phyloP scores from a whole-genome alignment of 805 yeast species.

The Wickerhamomyces ciferrii region DNA sequence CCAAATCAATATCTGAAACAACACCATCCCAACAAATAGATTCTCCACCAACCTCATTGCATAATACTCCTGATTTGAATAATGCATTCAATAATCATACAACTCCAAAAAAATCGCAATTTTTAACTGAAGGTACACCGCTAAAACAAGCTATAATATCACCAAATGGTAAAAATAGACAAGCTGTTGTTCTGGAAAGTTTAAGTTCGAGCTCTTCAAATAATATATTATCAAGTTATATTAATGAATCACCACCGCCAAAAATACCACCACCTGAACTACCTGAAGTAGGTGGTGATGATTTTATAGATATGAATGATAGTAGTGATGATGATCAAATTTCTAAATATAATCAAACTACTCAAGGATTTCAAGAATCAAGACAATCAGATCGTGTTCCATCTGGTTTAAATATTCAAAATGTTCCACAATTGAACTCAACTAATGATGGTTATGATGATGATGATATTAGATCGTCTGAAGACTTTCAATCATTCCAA shows the following conservation, averaged over 20 bases:
- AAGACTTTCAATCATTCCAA: background rate
- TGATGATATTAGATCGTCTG: background rate
- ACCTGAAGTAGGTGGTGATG: slow-evolving; percentile 15
- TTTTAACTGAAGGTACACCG: background rate
- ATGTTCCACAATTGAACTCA: slow-evolving; percentile 1
- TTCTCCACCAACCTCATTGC: background rate
- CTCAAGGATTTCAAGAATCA: slow-evolving; percentile 13
- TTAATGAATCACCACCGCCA: slow-evolving; percentile 18
- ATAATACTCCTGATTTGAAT: background rate
- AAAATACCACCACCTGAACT: slow-evolving; percentile 10
- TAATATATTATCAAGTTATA: slow-evolving; percentile 18
- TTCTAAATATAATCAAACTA: slow-evolving; percentile 7
- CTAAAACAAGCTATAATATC: slow-evolving; percentile 3
- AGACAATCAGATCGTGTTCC: slow-evolving; percentile 17
- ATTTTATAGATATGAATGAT: slow-evolving; percentile 13
- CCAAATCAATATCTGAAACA: background rate
- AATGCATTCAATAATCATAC: background rate
- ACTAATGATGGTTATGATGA: background rate
- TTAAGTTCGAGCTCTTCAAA: slow-evolving; percentile 17
- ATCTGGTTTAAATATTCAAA: slow-evolving; percentile 17
- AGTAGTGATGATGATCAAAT: slow-evolving; percentile 5
- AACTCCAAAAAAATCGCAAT: slow-evolving; percentile 1
- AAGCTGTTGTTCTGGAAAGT: slow-evolving; percentile 19
- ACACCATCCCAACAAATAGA: background rate
- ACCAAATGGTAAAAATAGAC: slow-evolving; percentile 17